Conservation (phyloP, 768 basidiomycete genomes). For the Leccinum arenicola region DNA sequence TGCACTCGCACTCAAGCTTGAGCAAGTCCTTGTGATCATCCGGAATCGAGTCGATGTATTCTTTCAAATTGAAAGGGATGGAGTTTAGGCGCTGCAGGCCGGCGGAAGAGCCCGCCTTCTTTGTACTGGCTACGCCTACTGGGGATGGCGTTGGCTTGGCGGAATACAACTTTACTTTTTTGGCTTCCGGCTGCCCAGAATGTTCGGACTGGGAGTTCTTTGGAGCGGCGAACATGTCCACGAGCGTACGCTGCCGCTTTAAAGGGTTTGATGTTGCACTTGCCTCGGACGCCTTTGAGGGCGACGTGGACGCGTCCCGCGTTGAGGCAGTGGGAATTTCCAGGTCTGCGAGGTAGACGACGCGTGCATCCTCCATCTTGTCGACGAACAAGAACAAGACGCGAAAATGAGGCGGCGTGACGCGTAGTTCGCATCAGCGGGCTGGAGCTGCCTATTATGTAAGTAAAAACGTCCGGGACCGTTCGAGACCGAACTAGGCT, state of each 20-base stretch:
- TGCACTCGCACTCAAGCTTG: conserved; percentile 64
- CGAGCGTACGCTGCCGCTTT: conserved; percentile 62
- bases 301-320: conserved; percentile 12
- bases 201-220: conserved; percentile 26
- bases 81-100: conserved; percentile 47
- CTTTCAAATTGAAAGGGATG: conserved; percentile 63
- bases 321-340: conserved; percentile 23
- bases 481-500: background rate
- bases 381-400: conserved; percentile 11
- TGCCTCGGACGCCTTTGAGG: conserved; percentile 24
- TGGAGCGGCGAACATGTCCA: conserved; percentile 56
- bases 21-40: conserved; percentile 59
- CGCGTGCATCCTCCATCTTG: conserved; percentile 27
- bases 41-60: conserved; percentile 50
- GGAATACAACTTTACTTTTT: conserved; percentile 45
- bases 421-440: conserved; percentile 1
- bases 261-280: conserved; percentile 16
- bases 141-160: conserved; percentile 25
- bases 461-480: background rate
- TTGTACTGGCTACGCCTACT: conserved; percentile 11
- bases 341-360: conserved; percentile 48
- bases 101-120: conserved; percentile 13
- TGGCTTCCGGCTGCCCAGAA: conserved; percentile 34
- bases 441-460: conserved; percentile 10
- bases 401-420: conserved; percentile 12